Evolutionary conservation across 352 stramenopile species (phyloP).

Genomic region (Achlya hypogyna): DNA sequence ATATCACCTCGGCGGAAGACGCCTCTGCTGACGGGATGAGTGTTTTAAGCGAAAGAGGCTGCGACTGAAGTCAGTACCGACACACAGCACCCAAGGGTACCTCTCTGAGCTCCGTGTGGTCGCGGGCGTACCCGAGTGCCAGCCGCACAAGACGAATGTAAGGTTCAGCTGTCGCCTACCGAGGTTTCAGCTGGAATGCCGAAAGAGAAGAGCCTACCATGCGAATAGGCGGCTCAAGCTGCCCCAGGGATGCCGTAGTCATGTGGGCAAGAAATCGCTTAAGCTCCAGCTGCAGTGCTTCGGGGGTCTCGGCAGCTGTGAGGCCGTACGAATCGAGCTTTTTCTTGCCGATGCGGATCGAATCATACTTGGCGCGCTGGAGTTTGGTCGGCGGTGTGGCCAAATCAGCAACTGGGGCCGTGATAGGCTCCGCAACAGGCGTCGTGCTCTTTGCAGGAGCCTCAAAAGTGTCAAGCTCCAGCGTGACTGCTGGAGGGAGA

Average conservation of each 20-base stretch:
- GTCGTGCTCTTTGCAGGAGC: too few species aligned
- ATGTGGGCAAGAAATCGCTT: slow-evolving; percentile 10
- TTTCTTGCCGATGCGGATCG: slow-evolving; percentile 17
- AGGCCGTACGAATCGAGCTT: slow-evolving; percentile 14
- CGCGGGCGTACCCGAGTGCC: slow-evolving; percentile 41
- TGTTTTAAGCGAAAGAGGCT: slow-evolving; percentile 29
- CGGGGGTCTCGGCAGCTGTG: not conserved
- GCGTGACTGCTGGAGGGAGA: not conserved
- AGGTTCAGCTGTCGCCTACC: slow-evolving; percentile 39
- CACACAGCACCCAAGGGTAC: slow-evolving; percentile 5
- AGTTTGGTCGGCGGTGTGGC: not conserved
- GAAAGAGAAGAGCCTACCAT: slow-evolving; percentile 3
- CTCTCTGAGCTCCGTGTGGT: not conserved
- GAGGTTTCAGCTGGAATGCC: slow-evolving; percentile 29
- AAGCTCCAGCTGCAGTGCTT: slow-evolving; percentile 3
- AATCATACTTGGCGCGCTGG: slow-evolving; percentile 6
- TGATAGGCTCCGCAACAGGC: too few species aligned
- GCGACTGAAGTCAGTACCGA: slow-evolving; percentile 34
- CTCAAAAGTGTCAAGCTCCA: not conserved
- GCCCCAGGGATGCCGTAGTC: slow-evolving; percentile 14
- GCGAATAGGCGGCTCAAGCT: slow-evolving; percentile 16
- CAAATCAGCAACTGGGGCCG: not conserved
- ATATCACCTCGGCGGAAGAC: slow-evolving; percentile 34
- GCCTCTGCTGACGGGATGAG: slow-evolving; percentile 42
- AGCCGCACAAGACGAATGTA: slow-evolving; percentile 47